Evolutionary conservation across 805 yeast species (phyloP), one percentile per base, ranked within the genome.

Genomic region (Ogataea salicorniae): DNA sequence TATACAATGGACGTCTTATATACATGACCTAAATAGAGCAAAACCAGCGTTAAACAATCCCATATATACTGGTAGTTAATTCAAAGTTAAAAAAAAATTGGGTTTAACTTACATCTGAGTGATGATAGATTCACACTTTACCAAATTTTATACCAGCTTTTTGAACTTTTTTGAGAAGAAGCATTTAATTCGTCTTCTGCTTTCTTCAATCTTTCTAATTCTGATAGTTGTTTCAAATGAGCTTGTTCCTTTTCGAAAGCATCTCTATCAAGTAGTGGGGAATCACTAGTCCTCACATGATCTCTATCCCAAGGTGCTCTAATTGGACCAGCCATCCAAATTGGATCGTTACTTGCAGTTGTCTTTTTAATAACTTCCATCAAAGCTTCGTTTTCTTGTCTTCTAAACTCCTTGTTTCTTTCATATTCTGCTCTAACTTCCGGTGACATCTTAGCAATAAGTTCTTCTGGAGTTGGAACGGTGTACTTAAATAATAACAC

Each of bases 391-490:
- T 86, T 92, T 62, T 87, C 95, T 48, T 73, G 70, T 56, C 76
- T 76, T 61, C 92, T 76, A 26, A 84, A 63, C 8, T 71, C 80
- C 54, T 71, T 75, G 58, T 84, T 83, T 46, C 73, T 69, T 55
- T 84, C 90, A 63, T 87, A 88, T 50, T 86, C 84, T 18, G 81
- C 81, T 53, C 88, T 74, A 39, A 90, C 70, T 61, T 91, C 96
- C 1, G 98, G 97, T 6, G 95, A 85, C 54, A 90, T 74, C 43
- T 75, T 67, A 0, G 82, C 79, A 37, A 90, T 75, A 41, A 91
- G 66, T 60, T 91, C 78, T 57, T 89, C 96, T 54, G 87, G 95
- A 2, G 91, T 78, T 3, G 98, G 98, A 0, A 89, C 83, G 0
- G 91, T 80, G 64, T 79, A 86, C 53, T 82, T 84, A 69, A 69